Percentiles rank a stretch among this genome's conserved stretches.
phyloP scores from a whole-genome alignment of 371 early-diverging fungal species.

The Apophysomyces ossiformis region DNA sequence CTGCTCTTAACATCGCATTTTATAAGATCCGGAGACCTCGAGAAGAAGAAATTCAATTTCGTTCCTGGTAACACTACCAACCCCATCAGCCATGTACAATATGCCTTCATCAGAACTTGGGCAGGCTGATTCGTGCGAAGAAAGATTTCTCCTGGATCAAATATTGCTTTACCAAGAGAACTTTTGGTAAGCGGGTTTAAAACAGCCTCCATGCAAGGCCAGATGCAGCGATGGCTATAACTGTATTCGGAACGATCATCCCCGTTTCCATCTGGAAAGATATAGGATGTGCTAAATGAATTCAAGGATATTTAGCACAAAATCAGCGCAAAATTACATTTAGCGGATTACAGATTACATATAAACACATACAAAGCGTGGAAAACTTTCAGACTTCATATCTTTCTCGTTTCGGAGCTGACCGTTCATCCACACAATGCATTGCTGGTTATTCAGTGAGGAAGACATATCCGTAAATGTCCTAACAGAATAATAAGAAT shows the following conservation, averaged over 20 bases:
- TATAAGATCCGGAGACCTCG: too few relatives aligned
- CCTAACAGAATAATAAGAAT: too few relatives aligned
- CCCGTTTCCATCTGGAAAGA: not conserved
- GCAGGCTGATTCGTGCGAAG: not conserved
- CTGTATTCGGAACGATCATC: not conserved
- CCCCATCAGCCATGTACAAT: not conserved
- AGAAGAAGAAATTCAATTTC: too few relatives aligned
- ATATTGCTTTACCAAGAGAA: not conserved
- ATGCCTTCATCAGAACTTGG: not conserved
- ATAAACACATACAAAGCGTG: too few relatives aligned
- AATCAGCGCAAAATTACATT: too few relatives aligned
- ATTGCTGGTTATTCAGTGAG: too few relatives aligned
- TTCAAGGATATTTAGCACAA: too few relatives aligned
- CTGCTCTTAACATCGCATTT: slow-evolving; percentile 1
- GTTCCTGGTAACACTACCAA: not conserved
- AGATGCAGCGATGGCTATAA: not conserved
- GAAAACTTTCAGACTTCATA: too few relatives aligned
- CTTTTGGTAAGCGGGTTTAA: not conserved
- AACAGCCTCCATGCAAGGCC: slow-evolving; percentile 4
- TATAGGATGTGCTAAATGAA: not conserved
- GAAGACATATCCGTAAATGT: too few relatives aligned
- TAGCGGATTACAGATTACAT: too few relatives aligned
- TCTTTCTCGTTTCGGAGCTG: too few relatives aligned
- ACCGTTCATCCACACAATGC: too few relatives aligned
- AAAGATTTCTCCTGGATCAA: not conserved